Evolutionary conservation across 306 rosid genomes (phyloP).

Genomic region (Fragaria nilgerrensis): DNA sequence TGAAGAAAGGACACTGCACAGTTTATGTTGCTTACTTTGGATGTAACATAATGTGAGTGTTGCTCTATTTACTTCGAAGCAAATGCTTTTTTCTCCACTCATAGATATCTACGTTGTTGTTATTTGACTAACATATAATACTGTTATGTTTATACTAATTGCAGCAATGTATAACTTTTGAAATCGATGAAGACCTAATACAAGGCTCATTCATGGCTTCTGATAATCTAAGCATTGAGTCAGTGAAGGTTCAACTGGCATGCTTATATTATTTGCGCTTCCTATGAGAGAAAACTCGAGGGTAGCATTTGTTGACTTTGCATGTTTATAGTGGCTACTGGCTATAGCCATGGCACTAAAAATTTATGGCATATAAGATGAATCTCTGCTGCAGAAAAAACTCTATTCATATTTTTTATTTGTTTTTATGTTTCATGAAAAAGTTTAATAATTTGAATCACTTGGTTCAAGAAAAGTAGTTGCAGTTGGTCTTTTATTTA

Average conservation of each 20-base stretch:
- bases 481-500: neutral
- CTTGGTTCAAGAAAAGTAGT: neutral
- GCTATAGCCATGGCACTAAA: neutral
- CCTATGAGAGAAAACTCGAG: slow-evolving; percentile 65
- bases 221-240: slow-evolving; percentile 51
- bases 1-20: slow-evolving; percentile 29
- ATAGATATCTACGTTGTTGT: slow-evolving; percentile 23
- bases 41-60: slow-evolving; percentile 60
- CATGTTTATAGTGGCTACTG: slow-evolving; percentile 11
- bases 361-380: slow-evolving; percentile 10
- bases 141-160: slow-evolving; percentile 21
- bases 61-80: slow-evolving; percentile 12
- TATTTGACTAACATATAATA: slow-evolving; percentile 29
- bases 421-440: neutral
- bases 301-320: slow-evolving; percentile 44
- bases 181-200: slow-evolving; percentile 58
- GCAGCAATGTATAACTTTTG: slow-evolving; percentile 57
- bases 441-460: neutral
- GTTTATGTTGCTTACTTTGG: slow-evolving; percentile 34
- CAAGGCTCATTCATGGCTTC: slow-evolving; percentile 35
- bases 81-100: slow-evolving; percentile 16
- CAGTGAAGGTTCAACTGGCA: slow-evolving; percentile 70
- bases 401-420: neutral
- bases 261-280: slow-evolving; percentile 78
- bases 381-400: slow-evolving; percentile 17